Percentiles rank a stretch among this genome's conserved stretches.
These are phyloP conservation scores for Chaetomiaceae sp. DNA, from an alignment of 2,329 filamentous ascomycete genomes.

Conservation along the genomic window DNA sequence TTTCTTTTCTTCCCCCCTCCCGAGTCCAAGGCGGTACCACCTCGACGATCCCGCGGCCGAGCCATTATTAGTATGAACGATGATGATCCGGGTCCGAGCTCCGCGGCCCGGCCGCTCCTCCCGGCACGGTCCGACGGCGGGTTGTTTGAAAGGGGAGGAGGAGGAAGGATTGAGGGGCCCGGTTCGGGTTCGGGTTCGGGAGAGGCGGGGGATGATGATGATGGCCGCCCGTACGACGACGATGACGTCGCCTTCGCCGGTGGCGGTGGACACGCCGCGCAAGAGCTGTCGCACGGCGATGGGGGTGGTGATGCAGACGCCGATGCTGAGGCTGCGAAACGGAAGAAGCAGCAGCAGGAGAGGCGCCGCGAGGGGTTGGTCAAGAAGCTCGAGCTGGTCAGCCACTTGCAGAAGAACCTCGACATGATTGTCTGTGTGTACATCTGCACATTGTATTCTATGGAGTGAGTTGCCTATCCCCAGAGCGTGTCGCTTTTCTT, in stretches of 20 bases:
- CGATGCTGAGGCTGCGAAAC: conserved; percentile 2
- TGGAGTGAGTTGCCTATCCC: conserved; percentile 49
- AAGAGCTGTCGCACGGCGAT: too few relatives aligned
- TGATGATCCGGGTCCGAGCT: conserved; percentile 42
- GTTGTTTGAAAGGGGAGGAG: too few relatives aligned
- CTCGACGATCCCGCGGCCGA: too few relatives aligned
- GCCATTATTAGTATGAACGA: conserved; percentile 46
- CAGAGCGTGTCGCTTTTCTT: too few relatives aligned
- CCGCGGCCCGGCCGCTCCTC: conserved; percentile 32
- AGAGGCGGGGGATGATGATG: neutral
- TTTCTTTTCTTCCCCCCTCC: too few relatives aligned
- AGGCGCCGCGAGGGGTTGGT: conserved; percentile 34
- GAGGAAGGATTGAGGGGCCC: too few relatives aligned
- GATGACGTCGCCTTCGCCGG: neutral
- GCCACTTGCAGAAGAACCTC: conserved; percentile 54
- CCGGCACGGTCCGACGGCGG: conserved; percentile 11
- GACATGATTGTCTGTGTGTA: conserved; percentile 62
- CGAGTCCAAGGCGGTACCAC: too few relatives aligned
- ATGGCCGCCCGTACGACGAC: neutral
- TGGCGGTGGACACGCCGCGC: too few relatives aligned
- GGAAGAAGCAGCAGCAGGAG: conserved; percentile 19
- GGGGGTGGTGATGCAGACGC: too few relatives aligned
- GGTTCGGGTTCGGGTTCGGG: too few relatives aligned
- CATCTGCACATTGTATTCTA: conserved; percentile 62
- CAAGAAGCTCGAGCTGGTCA: conserved; percentile 58